Percentiles rank a stretch among this genome's conserved stretches.
Evolutionary conservation across 768 basidiomycete species (phyloP).

Genomic region (Brasilioporus rufonigricans): DNA sequence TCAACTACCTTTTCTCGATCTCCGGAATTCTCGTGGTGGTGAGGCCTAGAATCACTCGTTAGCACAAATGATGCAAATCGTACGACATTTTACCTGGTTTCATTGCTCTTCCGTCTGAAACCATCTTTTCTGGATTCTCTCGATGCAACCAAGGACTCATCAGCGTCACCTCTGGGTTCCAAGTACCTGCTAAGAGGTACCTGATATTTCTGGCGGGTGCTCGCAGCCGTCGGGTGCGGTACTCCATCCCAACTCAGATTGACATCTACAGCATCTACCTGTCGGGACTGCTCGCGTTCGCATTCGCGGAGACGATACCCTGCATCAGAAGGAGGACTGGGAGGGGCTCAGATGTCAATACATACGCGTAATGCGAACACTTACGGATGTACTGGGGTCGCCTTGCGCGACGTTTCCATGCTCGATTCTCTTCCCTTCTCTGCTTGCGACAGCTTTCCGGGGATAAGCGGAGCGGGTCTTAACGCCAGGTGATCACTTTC

Average conservation of each 20-base stretch:
- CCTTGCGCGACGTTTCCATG: neutral
- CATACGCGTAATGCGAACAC: neutral
- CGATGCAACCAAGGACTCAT: neutral
- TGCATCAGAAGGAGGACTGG: neutral
- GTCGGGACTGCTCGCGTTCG: neutral
- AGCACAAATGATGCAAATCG: neutral
- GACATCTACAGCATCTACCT: neutral
- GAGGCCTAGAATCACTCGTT: neutral
- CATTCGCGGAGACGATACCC: neutral
- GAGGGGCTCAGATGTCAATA: neutral
- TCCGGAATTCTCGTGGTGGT: neutral
- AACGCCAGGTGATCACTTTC: neutral
- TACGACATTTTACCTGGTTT: neutral
- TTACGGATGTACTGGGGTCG: slow-evolving; percentile 1
- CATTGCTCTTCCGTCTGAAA: neutral
- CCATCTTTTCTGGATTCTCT: neutral
- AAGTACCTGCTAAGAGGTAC: slow-evolving; percentile 20
- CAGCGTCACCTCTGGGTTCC: neutral
- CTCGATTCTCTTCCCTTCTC: neutral
- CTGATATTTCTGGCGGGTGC: slow-evolving; percentile 5
- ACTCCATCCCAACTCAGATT: slow-evolving; percentile 3
- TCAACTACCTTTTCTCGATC: neutral
- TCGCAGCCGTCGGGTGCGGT: neutral
- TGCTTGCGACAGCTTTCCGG: neutral
- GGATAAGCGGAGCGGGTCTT: neutral